Base-by-base conservation (phyloP, 257 asterid species). In the Coffea eugenioides region DNA sequence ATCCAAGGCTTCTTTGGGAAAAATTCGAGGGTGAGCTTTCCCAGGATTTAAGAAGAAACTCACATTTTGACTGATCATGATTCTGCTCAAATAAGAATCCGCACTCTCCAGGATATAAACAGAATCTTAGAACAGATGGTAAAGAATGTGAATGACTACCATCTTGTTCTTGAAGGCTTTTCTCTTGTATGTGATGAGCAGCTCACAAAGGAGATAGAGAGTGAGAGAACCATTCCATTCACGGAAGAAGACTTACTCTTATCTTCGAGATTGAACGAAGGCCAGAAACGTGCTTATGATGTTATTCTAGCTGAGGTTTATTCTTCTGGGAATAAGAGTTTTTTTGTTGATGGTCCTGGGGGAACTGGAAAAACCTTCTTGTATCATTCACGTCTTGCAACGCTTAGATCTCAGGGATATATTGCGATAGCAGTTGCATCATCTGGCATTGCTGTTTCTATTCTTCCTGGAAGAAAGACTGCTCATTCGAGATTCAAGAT, bases 301-400 rank as follows among this genome's bases (percentile, higher is more conserved):
- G 16, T 15, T 1, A 54, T 54, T 15, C 0, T 54, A 16, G 4
- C 4, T 16, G 21, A 54, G 6, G 59, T 54, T 13, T 54, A 14
- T 54, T 54, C 59, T 2, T 2, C 21, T 14, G 6, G 16, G 4
- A 43, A 25, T 18, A 2, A 5, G 10, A 27, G 62, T 25, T 45
- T 66, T 51, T 64, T 77, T 4, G 25, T 67, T 8, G 80, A 65
- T n/a, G 80, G 74, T 25, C 51, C 31, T 10, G 67, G 80, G 18
- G 80, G 74, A 3, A 66, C 51, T 3, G 45, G 73, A 0, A 65
- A 77, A 7, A 46, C 49, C 1, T 77, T n/a, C 12, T 2, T 49
- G 2, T 65, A 45, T 16, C 16, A 48, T 0, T 34, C 68, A 6
- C 0, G 64, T 3, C 31, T 77, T 0, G 54, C 48, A 0, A 9